Evolutionary conservation across 2,329 filamentous ascomycete genomes (phyloP).

Genomic region (Hypoxylon sp.): DNA sequence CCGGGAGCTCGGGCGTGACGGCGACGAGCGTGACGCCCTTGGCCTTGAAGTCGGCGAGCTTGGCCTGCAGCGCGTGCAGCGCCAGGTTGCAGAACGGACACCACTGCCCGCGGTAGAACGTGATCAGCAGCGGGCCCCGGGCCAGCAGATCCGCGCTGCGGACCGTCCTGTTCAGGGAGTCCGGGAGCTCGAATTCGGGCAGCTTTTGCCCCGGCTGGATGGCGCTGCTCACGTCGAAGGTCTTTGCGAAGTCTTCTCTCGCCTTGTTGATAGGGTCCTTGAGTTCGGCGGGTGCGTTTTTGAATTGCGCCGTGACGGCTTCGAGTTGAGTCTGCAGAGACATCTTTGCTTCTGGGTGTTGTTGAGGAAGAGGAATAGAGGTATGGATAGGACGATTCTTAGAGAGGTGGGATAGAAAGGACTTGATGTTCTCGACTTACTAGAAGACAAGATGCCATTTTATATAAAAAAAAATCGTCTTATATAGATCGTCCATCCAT

Average conservation of each 20-base stretch:
- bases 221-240: slow-evolving; percentile 8
- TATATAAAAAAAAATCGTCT: too few species aligned
- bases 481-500: neutral
- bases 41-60: slow-evolving; percentile 16
- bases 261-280: neutral
- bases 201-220: slow-evolving; percentile 14
- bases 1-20: slow-evolving; percentile 13
- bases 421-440: neutral
- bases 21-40: slow-evolving; percentile 19
- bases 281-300: neutral
- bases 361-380: neutral
- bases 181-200: neutral
- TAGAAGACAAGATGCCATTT: neutral
- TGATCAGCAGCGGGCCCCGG: slow-evolving; percentile 9
- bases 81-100: slow-evolving; percentile 20
- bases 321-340: slow-evolving; percentile 8
- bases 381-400: neutral
- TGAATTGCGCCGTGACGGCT: neutral
- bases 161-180: slow-evolving; percentile 3
- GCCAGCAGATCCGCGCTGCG: slow-evolving; percentile 1
- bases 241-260: neutral
- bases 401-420: neutral
- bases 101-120: slow-evolving; percentile 21
- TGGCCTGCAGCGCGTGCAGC: slow-evolving; percentile 6
- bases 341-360: neutral